phyloP scores from a whole-genome alignment of 208 protist genomes.

The Crithidia mellificae region DNA sequence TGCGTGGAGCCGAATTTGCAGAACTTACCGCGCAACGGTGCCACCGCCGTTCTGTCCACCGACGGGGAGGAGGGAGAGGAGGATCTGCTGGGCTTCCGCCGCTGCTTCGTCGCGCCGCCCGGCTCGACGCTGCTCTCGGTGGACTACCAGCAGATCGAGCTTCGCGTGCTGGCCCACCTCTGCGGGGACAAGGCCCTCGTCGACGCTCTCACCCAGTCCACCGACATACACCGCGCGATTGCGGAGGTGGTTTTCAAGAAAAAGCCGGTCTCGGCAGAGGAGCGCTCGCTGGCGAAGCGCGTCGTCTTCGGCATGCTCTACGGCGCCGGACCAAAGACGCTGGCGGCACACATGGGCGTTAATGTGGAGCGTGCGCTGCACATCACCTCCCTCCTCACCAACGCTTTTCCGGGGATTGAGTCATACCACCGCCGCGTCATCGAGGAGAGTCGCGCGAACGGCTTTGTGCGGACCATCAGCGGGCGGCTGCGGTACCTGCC shows the following conservation, averaged over 20 bases:
- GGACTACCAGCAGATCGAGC: conserved; percentile 92
- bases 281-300: conserved; percentile 79
- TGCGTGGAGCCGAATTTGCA: conserved; percentile 91
- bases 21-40: conserved; percentile 69
- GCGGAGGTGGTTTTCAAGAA: conserved; percentile 81
- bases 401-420: conserved; percentile 68
- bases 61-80: conserved; percentile 21
- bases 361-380: conserved; percentile 62
- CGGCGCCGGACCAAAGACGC: conserved; percentile 69
- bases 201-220: conserved; percentile 54
- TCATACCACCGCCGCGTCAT: conserved; percentile 64
- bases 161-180: conserved; percentile 89
- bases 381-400: conserved; percentile 56
- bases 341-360: conserved; percentile 73
- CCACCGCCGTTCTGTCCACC: neutral
- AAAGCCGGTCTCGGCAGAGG: conserved; percentile 57
- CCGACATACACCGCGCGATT: conserved; percentile 84
- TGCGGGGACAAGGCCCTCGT: conserved; percentile 67
- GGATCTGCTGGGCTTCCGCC: conserved; percentile 68
- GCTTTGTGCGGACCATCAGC: conserved; percentile 83
- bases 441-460: conserved; percentile 62
- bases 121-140: conserved; percentile 69
- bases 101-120: conserved; percentile 71
- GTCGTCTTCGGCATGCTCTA: conserved; percentile 90
- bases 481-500: conserved; percentile 71